phyloP scores from a whole-genome alignment of 352 stramenopile species.

The Globisporangium apiculatum region DNA sequence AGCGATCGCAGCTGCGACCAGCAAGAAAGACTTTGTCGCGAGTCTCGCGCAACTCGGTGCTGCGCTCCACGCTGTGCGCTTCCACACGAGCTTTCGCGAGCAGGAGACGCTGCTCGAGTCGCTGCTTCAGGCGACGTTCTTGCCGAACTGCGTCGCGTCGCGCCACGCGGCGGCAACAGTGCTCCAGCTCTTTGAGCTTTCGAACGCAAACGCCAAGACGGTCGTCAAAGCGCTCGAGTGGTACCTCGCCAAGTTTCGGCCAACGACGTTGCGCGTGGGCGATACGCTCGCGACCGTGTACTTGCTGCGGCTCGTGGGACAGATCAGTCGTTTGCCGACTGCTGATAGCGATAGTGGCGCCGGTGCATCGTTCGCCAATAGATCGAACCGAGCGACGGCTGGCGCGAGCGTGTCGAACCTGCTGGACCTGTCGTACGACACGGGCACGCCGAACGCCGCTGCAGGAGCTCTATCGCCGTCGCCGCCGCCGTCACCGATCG shows the following conservation, averaged over 20 bases:
- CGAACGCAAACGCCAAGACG: constrained; percentile 25
- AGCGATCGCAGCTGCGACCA: constrained; percentile 20
- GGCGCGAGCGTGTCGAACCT: constrained; percentile 20
- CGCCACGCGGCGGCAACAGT: constrained; percentile 58
- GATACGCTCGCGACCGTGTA: constrained; percentile 65
- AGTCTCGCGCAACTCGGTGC: constrained; percentile 44
- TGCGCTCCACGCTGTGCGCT: constrained; percentile 51
- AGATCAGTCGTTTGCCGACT: constrained; percentile 42
- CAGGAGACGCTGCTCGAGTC: constrained; percentile 35
- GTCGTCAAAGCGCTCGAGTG: constrained; percentile 40
- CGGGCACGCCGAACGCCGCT: neutral
- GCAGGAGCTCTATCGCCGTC: constrained; percentile 7
- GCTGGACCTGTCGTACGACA: constrained; percentile 54
- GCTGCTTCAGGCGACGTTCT: constrained; percentile 46
- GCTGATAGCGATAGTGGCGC: neutral
- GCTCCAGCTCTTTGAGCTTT: constrained; percentile 38
- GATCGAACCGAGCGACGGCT: neutral
- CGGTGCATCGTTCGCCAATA: neutral
- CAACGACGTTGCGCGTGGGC: constrained; percentile 36
- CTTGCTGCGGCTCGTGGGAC: constrained; percentile 47
- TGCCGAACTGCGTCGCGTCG: constrained; percentile 32
- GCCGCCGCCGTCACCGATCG: constrained; percentile 24
- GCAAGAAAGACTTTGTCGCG: constrained; percentile 46
- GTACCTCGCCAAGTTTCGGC: constrained; percentile 42
- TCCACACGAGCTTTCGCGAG: constrained; percentile 30